These are phyloP conservation scores for Metschnikowia aberdeeniae DNA, from an alignment of 805 yeast species.

Conservation along the genomic window DNA sequence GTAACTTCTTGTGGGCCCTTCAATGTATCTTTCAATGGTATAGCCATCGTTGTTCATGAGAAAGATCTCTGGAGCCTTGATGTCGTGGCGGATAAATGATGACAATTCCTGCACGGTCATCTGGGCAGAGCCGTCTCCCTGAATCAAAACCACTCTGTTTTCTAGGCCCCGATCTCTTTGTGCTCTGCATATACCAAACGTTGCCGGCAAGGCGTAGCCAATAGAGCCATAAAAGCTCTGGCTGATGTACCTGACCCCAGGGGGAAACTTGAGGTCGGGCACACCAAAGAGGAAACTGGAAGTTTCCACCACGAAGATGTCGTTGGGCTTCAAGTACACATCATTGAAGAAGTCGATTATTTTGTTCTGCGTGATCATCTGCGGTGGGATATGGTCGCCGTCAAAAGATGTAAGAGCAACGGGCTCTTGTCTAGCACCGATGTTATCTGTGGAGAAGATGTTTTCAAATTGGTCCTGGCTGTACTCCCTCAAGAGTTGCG, in stretches of 20 bases:
- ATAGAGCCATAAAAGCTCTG: conserved; percentile 82
- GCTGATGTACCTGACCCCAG: conserved; percentile 47
- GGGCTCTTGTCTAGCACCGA: conserved; percentile 16
- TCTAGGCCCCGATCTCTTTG: conserved; percentile 47
- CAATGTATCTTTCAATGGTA: conserved; percentile 82
- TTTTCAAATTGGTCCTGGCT: conserved; percentile 13
- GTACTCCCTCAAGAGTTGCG: conserved; percentile 20
- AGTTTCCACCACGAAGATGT: conserved; percentile 74
- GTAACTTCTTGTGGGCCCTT: conserved; percentile 71
- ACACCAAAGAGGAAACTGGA: conserved; percentile 79
- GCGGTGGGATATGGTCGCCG: conserved; percentile 4
- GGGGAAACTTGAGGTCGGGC: conserved; percentile 62
- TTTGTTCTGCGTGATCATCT: conserved; percentile 28
- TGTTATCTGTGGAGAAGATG: conserved; percentile 14
- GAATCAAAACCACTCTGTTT: conserved; percentile 64
- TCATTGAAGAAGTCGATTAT: conserved; percentile 31
- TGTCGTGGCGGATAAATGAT: conserved; percentile 53
- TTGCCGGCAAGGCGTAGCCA: conserved; percentile 84
- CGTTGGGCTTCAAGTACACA: conserved; percentile 50
- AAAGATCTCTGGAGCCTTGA: conserved; percentile 61
- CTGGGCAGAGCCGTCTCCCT: conserved; percentile 94
- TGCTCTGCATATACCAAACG: conserved; percentile 79
- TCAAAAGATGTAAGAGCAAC: conserved; percentile 7
- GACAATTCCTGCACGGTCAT: conserved; percentile 88
- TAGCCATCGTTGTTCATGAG: conserved; percentile 84